These are phyloP conservation scores for Penstemon barbatus DNA, from an alignment of 257 asterid genomes.

Conservation along the genomic window DNA sequence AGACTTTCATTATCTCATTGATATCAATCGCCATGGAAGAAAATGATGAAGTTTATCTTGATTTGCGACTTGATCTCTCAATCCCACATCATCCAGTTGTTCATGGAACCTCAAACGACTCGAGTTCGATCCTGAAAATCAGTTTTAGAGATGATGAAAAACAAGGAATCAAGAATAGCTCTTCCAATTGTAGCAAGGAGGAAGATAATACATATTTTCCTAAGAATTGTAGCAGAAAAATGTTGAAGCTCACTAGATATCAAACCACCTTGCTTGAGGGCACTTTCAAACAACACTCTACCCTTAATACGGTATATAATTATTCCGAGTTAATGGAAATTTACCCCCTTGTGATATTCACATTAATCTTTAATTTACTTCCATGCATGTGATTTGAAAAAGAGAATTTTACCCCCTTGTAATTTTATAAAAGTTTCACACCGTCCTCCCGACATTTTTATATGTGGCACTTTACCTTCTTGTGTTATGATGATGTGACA, in stretches of 20 bases:
- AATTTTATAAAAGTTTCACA: too few species aligned
- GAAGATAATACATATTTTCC: slow-evolving; percentile 30
- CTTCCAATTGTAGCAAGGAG: slow-evolving; percentile 16
- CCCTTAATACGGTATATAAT: slow-evolving; percentile 50
- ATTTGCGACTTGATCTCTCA: slow-evolving; percentile 52
- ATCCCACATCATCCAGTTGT: slow-evolving; percentile 35
- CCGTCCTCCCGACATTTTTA: too few species aligned
- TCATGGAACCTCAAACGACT: not conserved
- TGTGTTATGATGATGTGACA: too few species aligned
- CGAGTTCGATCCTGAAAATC: slow-evolving; percentile 31
- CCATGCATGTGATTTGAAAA: too few species aligned
- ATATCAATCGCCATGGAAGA: slow-evolving; percentile 28
- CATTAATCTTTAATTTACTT: too few species aligned
- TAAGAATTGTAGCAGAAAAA: slow-evolving; percentile 45
- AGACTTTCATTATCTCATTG: slow-evolving; percentile 29
- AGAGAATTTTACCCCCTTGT: too few species aligned
- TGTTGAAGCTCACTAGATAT: slow-evolving; percentile 60
- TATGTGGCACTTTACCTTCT: too few species aligned
- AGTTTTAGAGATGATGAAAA: slow-evolving; percentile 9
- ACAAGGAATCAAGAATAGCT: slow-evolving; percentile 23
- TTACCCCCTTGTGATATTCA: too few species aligned
- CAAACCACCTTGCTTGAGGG: slow-evolving; percentile 67
- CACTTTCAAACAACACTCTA: slow-evolving; percentile 56
- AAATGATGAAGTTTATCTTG: slow-evolving; percentile 45
- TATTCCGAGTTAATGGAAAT: too few species aligned